phyloP scores from a whole-genome alignment of 192 early-diverging fungal species.

The Backusella parvicylindrica region DNA sequence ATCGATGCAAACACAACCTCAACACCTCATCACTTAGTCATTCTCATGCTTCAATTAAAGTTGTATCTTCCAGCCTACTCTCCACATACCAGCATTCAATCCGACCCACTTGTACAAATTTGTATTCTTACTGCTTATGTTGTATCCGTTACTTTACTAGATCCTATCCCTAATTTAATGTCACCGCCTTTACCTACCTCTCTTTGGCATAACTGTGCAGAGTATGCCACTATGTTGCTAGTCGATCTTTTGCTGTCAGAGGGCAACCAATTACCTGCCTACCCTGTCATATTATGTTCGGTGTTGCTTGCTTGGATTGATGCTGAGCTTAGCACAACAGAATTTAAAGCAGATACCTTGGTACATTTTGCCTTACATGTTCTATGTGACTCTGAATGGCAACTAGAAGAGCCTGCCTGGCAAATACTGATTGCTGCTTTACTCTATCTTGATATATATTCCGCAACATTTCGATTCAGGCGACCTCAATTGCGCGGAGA shows the following conservation, averaged over 20 bases:
- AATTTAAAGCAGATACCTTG: background rate
- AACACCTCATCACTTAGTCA: background rate
- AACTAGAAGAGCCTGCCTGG: background rate
- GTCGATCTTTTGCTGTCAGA: background rate
- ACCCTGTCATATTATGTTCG: background rate
- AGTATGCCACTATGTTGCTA: background rate
- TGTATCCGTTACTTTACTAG: background rate
- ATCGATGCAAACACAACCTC: background rate
- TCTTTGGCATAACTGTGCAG: background rate
- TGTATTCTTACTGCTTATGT: slow-evolving; percentile 6
- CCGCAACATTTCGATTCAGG: slow-evolving; percentile 5
- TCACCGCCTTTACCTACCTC: background rate
- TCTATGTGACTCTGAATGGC: background rate
- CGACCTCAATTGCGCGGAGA: background rate
- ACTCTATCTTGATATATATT: slow-evolving; percentile 20
- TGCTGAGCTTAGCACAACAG: background rate
- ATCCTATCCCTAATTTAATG: background rate
- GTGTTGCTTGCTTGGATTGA: slow-evolving; percentile 10
- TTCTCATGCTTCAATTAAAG: slow-evolving; percentile 4
- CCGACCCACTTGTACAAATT: background rate
- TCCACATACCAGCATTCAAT: background rate
- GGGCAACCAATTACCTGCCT: background rate
- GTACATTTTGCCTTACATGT: background rate
- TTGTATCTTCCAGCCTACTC: background rate
- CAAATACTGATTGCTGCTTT: slow-evolving; percentile 4